A percentile compares a stretch with the other conserved stretches of the same genome.
Conservation (phyloP, 2,329 filamentous ascomycete genomes). For the Orbilia blumenaviensis region DNA sequence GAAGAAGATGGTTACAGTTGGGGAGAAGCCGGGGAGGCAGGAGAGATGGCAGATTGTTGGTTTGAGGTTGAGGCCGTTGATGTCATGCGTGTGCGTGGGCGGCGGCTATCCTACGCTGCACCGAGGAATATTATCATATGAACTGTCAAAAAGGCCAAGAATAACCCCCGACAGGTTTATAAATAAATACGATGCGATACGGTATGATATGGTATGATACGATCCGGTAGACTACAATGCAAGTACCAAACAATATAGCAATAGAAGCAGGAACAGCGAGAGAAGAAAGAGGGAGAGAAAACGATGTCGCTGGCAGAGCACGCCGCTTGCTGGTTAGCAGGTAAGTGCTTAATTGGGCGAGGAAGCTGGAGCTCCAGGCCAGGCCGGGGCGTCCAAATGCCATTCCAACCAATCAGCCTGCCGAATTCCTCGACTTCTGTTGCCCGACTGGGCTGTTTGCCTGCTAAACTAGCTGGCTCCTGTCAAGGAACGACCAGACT, state of each 20-base stretch:
- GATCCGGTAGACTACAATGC: too few relatives aligned
- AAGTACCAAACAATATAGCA: too few relatives aligned
- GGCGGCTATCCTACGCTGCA: conserved; percentile 2
- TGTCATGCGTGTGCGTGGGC: background rate
- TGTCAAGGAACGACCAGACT: conserved; percentile 28
- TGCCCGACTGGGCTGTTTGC: conserved; percentile 12
- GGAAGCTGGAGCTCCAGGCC: background rate
- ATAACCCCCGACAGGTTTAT: too few relatives aligned
- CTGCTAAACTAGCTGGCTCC: background rate
- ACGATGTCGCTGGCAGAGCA: background rate
- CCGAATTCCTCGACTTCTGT: conserved; percentile 1
- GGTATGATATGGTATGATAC: background rate
- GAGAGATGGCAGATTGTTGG: too few relatives aligned
- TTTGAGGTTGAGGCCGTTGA: too few relatives aligned
- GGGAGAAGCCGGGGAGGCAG: too few relatives aligned
- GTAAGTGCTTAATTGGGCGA: background rate
- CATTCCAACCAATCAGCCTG: conserved; percentile 39
- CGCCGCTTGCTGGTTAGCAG: too few relatives aligned
- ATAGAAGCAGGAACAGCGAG: too few relatives aligned
- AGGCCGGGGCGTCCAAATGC: background rate
- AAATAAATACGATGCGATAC: too few relatives aligned
- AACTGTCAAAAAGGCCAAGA: background rate
- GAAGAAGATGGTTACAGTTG: too few relatives aligned
- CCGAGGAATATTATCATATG: background rate
- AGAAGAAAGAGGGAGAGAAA: background rate